phyloP scores from a whole-genome alignment of 257 asterid genomes.

The Lycium ferocissimum region DNA sequence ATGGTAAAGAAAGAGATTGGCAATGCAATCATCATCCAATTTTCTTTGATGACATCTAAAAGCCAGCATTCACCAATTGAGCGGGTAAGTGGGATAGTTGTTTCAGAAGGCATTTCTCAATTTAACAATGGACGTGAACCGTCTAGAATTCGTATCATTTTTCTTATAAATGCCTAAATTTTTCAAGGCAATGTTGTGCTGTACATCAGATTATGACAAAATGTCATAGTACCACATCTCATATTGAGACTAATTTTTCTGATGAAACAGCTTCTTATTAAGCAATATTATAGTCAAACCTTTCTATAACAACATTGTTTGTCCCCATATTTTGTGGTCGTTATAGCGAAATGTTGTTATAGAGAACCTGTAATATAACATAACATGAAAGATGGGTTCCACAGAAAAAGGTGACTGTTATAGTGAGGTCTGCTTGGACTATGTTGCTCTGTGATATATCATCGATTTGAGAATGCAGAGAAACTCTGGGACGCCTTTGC shows the following conservation, averaged over 20 bases:
- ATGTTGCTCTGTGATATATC: background rate
- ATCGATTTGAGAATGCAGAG: background rate
- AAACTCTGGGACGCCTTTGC: background rate
- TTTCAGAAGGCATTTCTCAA: background rate
- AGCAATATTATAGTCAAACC: background rate
- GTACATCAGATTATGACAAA: background rate
- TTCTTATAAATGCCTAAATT: slow-evolving; percentile 7
- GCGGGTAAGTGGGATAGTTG: background rate
- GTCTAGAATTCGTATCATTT: background rate
- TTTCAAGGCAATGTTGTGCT: background rate
- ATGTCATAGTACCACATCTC: background rate
- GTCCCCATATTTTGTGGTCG: too few species aligned
- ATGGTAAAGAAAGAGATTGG: background rate
- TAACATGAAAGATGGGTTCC: background rate
- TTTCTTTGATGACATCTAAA: slow-evolving; percentile 12
- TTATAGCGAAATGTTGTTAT: too few species aligned
- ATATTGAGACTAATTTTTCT: background rate
- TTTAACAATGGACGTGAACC: background rate
- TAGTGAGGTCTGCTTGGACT: background rate
- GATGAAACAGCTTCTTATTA: too few species aligned
- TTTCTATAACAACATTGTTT: too few species aligned
- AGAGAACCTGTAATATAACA: background rate
- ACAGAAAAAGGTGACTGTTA: background rate
- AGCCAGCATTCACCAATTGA: background rate
- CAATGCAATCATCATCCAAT: background rate